Evolutionary conservation across 345 rosid species (phyloP).

Genomic region (Aquilaria yunnanensis): DNA sequence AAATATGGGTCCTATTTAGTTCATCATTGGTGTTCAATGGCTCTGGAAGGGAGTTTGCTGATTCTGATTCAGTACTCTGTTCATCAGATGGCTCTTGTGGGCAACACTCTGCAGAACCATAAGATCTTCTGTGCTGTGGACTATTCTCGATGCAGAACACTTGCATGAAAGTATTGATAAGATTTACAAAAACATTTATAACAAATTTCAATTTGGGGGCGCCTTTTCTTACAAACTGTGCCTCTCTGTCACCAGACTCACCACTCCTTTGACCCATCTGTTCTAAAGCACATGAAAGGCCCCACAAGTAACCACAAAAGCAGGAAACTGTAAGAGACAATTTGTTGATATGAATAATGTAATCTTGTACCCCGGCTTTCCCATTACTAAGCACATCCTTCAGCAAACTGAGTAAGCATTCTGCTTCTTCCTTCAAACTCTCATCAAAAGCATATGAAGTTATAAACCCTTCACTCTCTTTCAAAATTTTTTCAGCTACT

Average conservation of each 20-base stretch:
- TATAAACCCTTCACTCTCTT: slow-evolving; percentile 35
- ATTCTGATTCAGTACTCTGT: slow-evolving; percentile 12
- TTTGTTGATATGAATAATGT: slow-evolving; percentile 35
- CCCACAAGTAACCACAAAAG: slow-evolving; percentile 81
- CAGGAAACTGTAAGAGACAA: slow-evolving; percentile 51
- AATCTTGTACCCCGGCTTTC: slow-evolving; percentile 18
- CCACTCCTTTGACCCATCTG: slow-evolving; percentile 25
- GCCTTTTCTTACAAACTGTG: slow-evolving; percentile 26
- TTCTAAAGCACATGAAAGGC: slow-evolving; percentile 55
- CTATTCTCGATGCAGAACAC: slow-evolving; percentile 34
- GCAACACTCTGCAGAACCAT: slow-evolving; percentile 21
- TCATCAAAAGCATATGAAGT: slow-evolving; percentile 33
- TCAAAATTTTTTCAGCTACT: slow-evolving; percentile 16
- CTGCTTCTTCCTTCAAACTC: slow-evolving; percentile 51
- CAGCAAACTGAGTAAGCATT: slow-evolving; percentile 32
- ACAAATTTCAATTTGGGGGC: slow-evolving; percentile 30
- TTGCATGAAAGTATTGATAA: slow-evolving; percentile 30
- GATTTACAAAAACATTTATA: slow-evolving; percentile 35
- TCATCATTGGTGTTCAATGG: slow-evolving; percentile 18
- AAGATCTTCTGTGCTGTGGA: slow-evolving; percentile 19
- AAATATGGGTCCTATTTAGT: slow-evolving; percentile 9
- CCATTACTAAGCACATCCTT: slow-evolving; percentile 29
- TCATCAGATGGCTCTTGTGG: slow-evolving; percentile 5
- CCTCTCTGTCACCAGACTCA: slow-evolving; percentile 19
- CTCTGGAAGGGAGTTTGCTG: slow-evolving; percentile 11